Base-by-base conservation (phyloP, 768 basidiomycete species). In the Naganishia antarctica region DNA sequence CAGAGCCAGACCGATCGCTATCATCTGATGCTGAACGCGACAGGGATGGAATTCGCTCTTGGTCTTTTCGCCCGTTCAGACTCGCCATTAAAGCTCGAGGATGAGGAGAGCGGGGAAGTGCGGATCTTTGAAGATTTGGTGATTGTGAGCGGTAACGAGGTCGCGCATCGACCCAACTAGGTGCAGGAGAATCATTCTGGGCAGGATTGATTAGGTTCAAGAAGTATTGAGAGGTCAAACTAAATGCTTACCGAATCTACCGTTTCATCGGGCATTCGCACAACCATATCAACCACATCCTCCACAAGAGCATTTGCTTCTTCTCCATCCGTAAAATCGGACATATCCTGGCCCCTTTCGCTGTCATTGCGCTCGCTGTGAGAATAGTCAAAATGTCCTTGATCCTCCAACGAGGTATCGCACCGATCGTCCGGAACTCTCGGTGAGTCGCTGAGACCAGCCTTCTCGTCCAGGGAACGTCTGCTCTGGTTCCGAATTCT, bases 341-440 rank as follows among this genome's bases (percentile, higher is more conserved):
- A 57, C 53, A 40, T 57, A 18, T 57, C 53, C 21, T 57, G 53
- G 16, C 53, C 53, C 15, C 34, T 32, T n/a, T 57, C 53, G 37
- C 53, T 57, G 21, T 37, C 53, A 18, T 57, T 37, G 6, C 34
- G 53, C 26, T 57, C 53, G 26, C 53, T 57, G 9, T 57, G n/a
- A 5, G 34, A 37, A 16, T 57, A 57, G 34, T 57, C 53, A 18
- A 57, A 57, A 18, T 57, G 37, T 2, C 34, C 34, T 26, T 57
- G 53, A 57, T 57, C 53, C 18, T 57, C 53, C 37, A 57, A 40
- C 9, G 53, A 40, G 26, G 53, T 57, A 4, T 57, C 53, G 23
- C 32, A 57, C 6, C 53, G 32, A 29, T 57, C 53, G 26, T 57
- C 53, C 18, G 34, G 31, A 32, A 37, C 50, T 25, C 50, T 16